Conservation (phyloP, 148 eudicot species). For the Fagopyrum esculentum region DNA sequence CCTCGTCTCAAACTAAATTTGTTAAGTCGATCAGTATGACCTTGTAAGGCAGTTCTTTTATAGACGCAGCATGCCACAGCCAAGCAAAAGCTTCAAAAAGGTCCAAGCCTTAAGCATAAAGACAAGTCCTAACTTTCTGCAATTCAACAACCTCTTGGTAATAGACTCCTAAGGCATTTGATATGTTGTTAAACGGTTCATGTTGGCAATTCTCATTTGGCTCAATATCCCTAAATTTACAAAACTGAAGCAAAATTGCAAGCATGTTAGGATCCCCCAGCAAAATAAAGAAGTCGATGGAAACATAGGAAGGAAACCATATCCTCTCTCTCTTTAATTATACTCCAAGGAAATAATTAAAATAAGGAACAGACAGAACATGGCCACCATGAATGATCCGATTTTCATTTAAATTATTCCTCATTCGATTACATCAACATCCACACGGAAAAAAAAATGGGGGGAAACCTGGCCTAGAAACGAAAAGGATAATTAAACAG, state of each 20-base stretch:
- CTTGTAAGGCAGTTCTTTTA: background rate
- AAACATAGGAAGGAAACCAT: background rate
- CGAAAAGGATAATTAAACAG: background rate
- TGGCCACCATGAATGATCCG: conserved; percentile 7
- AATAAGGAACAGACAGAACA: background rate
- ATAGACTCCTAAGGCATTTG: background rate
- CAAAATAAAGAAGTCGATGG: background rate
- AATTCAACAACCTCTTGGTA: background rate
- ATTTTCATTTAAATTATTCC: background rate
- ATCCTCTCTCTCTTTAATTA: conserved; percentile 4
- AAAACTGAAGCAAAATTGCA: background rate
- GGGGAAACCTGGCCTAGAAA: background rate
- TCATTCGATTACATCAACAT: background rate
- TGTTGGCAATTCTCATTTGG: background rate
- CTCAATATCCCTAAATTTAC: background rate
- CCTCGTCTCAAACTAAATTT: background rate
- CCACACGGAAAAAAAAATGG: background rate
- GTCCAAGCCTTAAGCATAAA: background rate
- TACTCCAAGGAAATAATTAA: background rate
- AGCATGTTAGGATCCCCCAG: background rate
- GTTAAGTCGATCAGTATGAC: background rate
- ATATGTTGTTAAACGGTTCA: background rate
- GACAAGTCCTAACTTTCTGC: background rate
- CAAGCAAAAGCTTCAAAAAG: background rate
- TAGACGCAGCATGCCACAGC: background rate